Evolutionary conservation across 2,329 filamentous ascomycete genomes (phyloP).

Genomic region (Aureobasidium musti): DNA sequence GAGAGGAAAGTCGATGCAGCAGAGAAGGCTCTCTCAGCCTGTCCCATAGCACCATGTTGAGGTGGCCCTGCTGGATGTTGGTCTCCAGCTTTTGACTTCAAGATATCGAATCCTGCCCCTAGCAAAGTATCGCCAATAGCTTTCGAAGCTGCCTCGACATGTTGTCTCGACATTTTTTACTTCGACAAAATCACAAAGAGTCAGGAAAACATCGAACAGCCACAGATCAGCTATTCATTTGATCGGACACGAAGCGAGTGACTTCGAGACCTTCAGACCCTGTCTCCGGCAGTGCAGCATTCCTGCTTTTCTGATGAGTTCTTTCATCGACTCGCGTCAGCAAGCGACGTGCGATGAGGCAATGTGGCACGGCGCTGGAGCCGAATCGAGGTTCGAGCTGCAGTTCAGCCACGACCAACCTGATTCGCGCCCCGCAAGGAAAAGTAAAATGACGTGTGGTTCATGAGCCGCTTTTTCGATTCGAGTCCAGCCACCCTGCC

Average conservation of each 20-base stretch:
- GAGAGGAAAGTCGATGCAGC: slow-evolving; percentile 54
- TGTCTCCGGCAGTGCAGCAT: slow-evolving; percentile 16
- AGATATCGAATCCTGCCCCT: slow-evolving; percentile 41
- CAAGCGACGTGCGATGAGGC: slow-evolving; percentile 28
- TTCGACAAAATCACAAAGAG: neutral
- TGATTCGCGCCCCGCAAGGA: slow-evolving; percentile 23
- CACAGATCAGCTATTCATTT: slow-evolving; percentile 23
- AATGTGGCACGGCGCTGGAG: slow-evolving; percentile 25
- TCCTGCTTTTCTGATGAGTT: slow-evolving; percentile 15
- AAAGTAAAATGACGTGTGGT: slow-evolving; percentile 24
- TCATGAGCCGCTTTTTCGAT: slow-evolving; percentile 9
- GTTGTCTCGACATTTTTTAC: slow-evolving; percentile 18
- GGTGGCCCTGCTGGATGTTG: slow-evolving; percentile 48
- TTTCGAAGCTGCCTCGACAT: slow-evolving; percentile 23
- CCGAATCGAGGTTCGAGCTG: slow-evolving; percentile 19
- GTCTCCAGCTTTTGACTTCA: slow-evolving; percentile 40
- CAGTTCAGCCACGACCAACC: slow-evolving; percentile 22
- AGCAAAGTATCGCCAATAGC: slow-evolving; percentile 12
- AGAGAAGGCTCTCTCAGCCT: slow-evolving; percentile 54
- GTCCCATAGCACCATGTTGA: slow-evolving; percentile 51
- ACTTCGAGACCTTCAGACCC: slow-evolving; percentile 5
- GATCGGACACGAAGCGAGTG: slow-evolving; percentile 4
- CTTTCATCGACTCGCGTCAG: slow-evolving; percentile 25
- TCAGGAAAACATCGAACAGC: slow-evolving; percentile 12
- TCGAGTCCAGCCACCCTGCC: slow-evolving; percentile 17